These are phyloP conservation scores for Delphinella strobiligena DNA, from an alignment of 2,329 filamentous ascomycete genomes.

Conservation along the genomic window DNA sequence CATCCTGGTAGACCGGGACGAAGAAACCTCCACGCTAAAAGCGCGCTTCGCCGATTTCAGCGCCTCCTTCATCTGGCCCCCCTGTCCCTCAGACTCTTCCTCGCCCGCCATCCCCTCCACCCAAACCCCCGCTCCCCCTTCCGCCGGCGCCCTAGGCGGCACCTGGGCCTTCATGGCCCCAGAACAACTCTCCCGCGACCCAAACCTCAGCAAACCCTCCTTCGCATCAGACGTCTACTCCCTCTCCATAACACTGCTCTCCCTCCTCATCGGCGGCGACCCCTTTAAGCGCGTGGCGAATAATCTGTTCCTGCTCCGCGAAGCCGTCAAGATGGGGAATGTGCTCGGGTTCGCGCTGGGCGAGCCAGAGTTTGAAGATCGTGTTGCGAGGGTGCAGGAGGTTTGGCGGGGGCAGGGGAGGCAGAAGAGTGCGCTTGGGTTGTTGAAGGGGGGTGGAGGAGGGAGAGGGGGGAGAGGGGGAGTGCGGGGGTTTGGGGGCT, in stretches of 20 bases:
- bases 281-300: conserved; percentile 28
- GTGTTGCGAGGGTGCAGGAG: conserved; percentile 20
- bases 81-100: conserved; percentile 22
- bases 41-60: conserved; percentile 33
- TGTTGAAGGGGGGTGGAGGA: conserved; percentile 28
- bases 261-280: conserved; percentile 27
- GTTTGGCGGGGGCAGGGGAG: conserved; percentile 12
- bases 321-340: conserved; percentile 31
- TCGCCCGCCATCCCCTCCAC: conserved; percentile 19
- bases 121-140: neutral
- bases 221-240: conserved; percentile 31
- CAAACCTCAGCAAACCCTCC: conserved; percentile 19
- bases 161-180: conserved; percentile 35
- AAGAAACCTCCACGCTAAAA: conserved; percentile 14
- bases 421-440: conserved; percentile 20
- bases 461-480: conserved; percentile 19
- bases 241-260: conserved; percentile 32
- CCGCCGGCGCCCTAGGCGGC: conserved; percentile 30
- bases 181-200: conserved; percentile 19
- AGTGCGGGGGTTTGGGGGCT: conserved; percentile 19
- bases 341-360: conserved; percentile 29
- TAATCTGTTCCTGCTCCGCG: conserved; percentile 30
- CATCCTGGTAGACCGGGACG: conserved; percentile 28
- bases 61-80: conserved; percentile 20
- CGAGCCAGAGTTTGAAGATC: conserved; percentile 20